Evolutionary conservation across 768 basidiomycete species (phyloP).

Genomic region (Baorangia bicolor): DNA sequence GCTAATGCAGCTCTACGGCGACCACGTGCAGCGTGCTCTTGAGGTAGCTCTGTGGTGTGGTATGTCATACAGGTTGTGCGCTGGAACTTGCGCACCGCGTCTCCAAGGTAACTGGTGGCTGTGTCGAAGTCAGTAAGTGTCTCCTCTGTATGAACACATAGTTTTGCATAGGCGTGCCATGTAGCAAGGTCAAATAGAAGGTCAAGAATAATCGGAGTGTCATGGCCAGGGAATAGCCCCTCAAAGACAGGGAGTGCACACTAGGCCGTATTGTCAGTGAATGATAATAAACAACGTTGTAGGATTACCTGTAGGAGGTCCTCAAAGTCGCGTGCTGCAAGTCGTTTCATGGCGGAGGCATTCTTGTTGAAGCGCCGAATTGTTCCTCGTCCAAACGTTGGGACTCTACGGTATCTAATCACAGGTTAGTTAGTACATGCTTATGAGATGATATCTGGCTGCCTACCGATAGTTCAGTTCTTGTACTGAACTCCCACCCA

Average conservation of each 20-base stretch:
- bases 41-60: constrained; percentile 17
- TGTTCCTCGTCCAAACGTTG: constrained; percentile 34
- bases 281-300: too few relatives aligned
- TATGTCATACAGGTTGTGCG: constrained; percentile 21
- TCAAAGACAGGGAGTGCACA: constrained; percentile 14
- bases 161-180: constrained; percentile 22
- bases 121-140: constrained; percentile 6
- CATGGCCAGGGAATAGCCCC: constrained; percentile 4
- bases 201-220: constrained; percentile 13
- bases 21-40: constrained; percentile 4
- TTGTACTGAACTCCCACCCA: too few relatives aligned
- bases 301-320: constrained; percentile 35
- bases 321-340: constrained; percentile 40
- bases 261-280: background rate
- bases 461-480: too few relatives aligned
- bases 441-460: too few relatives aligned
- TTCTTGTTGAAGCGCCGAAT: constrained; percentile 35
- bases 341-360: constrained; percentile 33
- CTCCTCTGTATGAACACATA: constrained; percentile 12
- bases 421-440: too few relatives aligned
- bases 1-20: background rate
- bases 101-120: constrained; percentile 12
- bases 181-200: constrained; percentile 16
- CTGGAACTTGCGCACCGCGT: constrained; percentile 20
- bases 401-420: constrained; percentile 5